Evolutionary conservation across 2,329 filamentous ascomycete genomes (phyloP), one percentile per base, ranked within the genome.

Genomic region (Colletotrichum coccodes): DNA sequence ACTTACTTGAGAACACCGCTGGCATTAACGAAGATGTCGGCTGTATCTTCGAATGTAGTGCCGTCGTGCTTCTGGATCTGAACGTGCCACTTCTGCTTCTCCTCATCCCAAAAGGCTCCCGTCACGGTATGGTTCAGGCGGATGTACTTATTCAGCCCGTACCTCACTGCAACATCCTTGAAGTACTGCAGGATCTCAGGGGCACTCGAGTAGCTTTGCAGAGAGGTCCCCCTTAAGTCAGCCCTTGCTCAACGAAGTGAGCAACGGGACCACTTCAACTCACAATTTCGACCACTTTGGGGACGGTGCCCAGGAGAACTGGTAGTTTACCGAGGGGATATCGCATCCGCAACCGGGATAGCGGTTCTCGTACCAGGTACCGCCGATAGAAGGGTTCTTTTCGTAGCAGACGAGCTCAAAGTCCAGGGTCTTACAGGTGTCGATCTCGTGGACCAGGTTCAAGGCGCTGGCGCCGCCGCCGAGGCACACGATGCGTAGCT

Each of bases 1-100:
- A 70, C 82, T 79, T 68, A 84, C 83, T 42, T 81, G 77, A 62
- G 83, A 80, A 71, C 86, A 82, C 73, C 82, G 82, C 32, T 80
- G 76, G 73, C 82, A 81, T 72, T 75, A 30, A 75, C 71, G 18
- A 74, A 64, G 32, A 74, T 66, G 12, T 75, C 46, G 6, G 66
- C 67, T n/a, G 64, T 64, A n/a, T 74, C 73, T 12, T 60, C 40
- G 8, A 72, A 47, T 6, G 62, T 47, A 4, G 56, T 69, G 14
- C 54, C 59, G 26, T 72, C 64, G 32, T 54, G 26, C 34, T 38
- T 50, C 44, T 73, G 50, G 26, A 74, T 12, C n/a, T 58, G 47
- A 18, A 75, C 32, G 16, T 70, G 34, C 60, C 73, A 75, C 46
- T 52, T 68, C 4, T 70, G 71, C 63, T 56, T 72, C 4, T 70